Conservation (phyloP, 169 alveolate genomes). For the Amoebophrya sp. region DNA sequence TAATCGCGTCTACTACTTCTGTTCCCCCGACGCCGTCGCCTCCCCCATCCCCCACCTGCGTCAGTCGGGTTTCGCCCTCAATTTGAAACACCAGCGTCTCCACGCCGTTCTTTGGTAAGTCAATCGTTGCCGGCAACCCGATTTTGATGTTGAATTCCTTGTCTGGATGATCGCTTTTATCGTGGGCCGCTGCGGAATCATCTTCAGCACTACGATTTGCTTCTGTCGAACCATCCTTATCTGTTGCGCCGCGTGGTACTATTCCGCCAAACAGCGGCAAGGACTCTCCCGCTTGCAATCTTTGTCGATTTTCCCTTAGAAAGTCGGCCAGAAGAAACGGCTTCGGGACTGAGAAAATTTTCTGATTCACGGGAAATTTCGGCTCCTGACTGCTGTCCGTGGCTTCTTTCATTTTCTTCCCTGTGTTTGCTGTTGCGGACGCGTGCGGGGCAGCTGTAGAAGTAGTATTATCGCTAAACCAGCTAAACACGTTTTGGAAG, state of each 20-base stretch:
- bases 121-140: not conserved
- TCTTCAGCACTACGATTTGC: too few species aligned
- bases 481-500: conserved; percentile 23
- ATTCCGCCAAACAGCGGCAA: conserved; percentile 28
- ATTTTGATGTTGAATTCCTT: not conserved
- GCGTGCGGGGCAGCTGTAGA: not conserved
- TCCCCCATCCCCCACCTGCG: not conserved
- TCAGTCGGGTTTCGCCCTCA: not conserved
- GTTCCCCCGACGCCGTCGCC: not conserved
- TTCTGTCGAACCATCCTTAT: too few species aligned
- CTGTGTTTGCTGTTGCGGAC: not conserved
- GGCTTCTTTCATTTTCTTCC: not conserved
- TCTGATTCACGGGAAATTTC: not conserved
- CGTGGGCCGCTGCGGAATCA: too few species aligned
- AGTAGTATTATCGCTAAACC: not conserved
- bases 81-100: not conserved
- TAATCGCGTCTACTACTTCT: too few species aligned
- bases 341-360: not conserved
- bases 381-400: not conserved
- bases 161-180: conserved; percentile 33
- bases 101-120: not conserved
- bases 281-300: not conserved
- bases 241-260: too few species aligned
- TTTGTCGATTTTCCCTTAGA: not conserved
- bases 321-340: conserved; percentile 24